phyloP scores from a whole-genome alignment of 305 asterid species.

The Solanum hybrid region DNA sequence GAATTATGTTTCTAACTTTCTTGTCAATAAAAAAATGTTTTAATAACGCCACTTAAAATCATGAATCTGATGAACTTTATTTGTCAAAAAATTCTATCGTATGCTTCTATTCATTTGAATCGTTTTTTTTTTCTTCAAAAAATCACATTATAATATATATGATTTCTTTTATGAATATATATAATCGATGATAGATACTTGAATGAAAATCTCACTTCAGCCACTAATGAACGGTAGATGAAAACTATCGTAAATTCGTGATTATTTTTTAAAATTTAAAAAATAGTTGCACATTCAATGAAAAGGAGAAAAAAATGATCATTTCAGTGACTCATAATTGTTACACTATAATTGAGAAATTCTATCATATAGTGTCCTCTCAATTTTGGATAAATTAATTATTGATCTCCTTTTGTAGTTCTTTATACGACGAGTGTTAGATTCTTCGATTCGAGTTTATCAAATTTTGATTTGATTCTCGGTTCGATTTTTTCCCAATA shows the following conservation, averaged over 20 bases:
- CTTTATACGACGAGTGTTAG: neutral
- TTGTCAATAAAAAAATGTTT: neutral
- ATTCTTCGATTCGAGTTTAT: neutral
- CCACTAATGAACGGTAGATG: neutral
- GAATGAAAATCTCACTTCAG: neutral
- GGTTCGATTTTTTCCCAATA: neutral
- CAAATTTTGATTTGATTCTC: neutral
- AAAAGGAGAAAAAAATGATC: neutral
- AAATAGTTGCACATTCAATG: neutral
- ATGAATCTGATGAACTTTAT: neutral
- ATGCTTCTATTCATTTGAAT: neutral
- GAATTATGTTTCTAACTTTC: neutral
- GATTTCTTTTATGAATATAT: neutral
- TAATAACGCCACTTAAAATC: neutral
- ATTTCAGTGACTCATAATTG: neutral
- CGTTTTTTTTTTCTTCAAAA: too few relatives aligned
- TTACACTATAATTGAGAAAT: too few relatives aligned
- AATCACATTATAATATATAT: neutral
- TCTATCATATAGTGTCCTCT: neutral
- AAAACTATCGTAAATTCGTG: too few relatives aligned
- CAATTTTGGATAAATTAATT: too few relatives aligned
- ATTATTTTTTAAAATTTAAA: too few relatives aligned
- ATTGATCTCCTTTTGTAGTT: neutral
- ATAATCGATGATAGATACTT: neutral
- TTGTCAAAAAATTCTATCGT: neutral